Base-by-base conservation (phyloP, 192 early-diverging fungal species). In the Backusella tuberculispora region DNA sequence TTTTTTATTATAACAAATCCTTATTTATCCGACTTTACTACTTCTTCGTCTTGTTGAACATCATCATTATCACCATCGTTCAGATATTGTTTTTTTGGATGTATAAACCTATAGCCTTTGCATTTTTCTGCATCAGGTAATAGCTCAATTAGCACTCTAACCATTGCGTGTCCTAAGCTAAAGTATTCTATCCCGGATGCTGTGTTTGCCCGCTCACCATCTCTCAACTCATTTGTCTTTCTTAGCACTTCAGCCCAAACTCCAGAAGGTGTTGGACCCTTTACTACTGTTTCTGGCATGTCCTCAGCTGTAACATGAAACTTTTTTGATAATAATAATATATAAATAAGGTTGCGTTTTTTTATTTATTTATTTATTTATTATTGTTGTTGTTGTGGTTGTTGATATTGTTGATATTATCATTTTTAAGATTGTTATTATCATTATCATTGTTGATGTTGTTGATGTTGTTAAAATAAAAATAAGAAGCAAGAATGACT, bases 101-200 rank as follows among this genome's bases (percentile, higher is more conserved):
- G 53, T 24, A 60, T 4, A 60, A 60, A 60, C 13, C 26, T 60
- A 24, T 60, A 60, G 5, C 53, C 53, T 13, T 26, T 26, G 53
- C 53, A 60, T 26, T 60, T 24, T 60, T 60, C 53, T 60, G 53
- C 53, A 60, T 60, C 53, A 60, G 53, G 53, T 26, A 60, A 60
- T 60, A 60, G 21, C 10, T 60, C 53, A 60, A 60, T 60, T 24
- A 60, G 53, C 4, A 60, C 19, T 60, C 26, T 60, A 60, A 24
- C 21, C 10, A 60, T 60, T 12, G 53, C 9, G 10, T 60, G 53
- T 26, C 10, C 53, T 12, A 60, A 60, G 26, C 26, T 5, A 12
- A 60, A 60, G n/a, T 60, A 60, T 60, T 60, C 53, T 19, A 60
- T 60, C 12, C 53, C 53, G 26, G 53, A 60, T 60, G 53, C 53